Evolutionary conservation across 805 yeast genomes (phyloP).

Genomic region (Candida xyloterini): DNA sequence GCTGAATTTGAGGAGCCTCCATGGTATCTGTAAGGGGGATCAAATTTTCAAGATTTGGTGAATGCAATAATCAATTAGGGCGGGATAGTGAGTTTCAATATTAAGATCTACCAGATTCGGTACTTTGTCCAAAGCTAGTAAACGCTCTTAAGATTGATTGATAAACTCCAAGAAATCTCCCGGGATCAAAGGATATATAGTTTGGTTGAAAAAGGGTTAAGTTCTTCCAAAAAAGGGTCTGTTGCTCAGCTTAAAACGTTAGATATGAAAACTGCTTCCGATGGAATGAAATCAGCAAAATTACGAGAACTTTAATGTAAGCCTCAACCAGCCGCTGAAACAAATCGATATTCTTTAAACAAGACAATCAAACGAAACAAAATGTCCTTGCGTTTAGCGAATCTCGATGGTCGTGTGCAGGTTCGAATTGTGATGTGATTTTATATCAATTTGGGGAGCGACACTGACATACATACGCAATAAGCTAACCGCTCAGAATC

Average conservation of each 20-base stretch:
- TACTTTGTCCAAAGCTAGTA: neutral
- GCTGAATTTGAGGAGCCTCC: constrained; percentile 18
- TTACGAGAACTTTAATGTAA: neutral
- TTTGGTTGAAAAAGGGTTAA: neutral
- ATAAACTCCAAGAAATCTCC: neutral
- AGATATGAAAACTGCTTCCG: neutral
- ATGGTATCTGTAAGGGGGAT: constrained; percentile 2
- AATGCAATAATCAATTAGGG: constrained; percentile 1
- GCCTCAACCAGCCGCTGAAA: constrained; percentile 5
- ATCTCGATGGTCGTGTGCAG: neutral
- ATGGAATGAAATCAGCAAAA: neutral
- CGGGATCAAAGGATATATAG: neutral
- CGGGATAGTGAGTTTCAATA: constrained; percentile 1
- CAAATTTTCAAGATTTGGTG: neutral
- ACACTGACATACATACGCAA: neutral
- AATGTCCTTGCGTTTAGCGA: constrained; percentile 1
- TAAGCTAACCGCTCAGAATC: neutral
- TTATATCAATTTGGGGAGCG: neutral
- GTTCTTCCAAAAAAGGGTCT: neutral
- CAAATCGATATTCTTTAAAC: constrained; percentile 3
- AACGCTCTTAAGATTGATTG: neutral
- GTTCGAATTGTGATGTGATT: neutral
- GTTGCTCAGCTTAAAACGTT: neutral
- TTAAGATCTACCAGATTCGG: neutral
- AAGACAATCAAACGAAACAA: constrained; percentile 3